Evolutionary conservation across 352 stramenopile species (phyloP), one percentile per base, ranked within the genome.

Genomic region (Stramenopiles sp.): DNA sequence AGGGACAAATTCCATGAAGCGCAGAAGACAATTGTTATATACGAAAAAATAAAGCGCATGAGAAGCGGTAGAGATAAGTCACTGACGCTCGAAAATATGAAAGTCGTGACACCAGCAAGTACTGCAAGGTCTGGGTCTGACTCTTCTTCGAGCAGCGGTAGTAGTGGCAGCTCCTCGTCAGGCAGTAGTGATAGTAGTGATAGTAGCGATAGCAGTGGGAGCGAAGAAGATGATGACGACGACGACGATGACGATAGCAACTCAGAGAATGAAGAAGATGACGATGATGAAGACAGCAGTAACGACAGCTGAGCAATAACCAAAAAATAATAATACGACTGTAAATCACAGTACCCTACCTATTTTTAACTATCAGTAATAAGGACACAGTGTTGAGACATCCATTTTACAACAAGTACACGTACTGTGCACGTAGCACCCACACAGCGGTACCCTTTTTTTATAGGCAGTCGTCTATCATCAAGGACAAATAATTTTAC

Each of bases 171-270:
- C 25, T 12, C 12, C 12, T 53, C 43, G 12, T 18, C 12, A 18
- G 25, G 43, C 25, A 53, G 12, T 53, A 25, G 25, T 25, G 12
- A 12, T 25, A 25, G 25, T 53, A 25, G 12, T 53, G 25, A 12
- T 18, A 53, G 43, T 53, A 25, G 25, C 25, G 43, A 53, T 18
- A 53, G 43, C 43, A 53, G 25, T 25, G 25, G 43, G 12, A 25
- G 25, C 25, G 32, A 33, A 6, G 69, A 33, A 3, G 25, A 76
- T 6, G 69, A 82, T 34, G 80, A 79, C 36, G 32, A 80, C 1
- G 76, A 82, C 4, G 48, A 63, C 12, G 81, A 82, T 43, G 79
- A 82, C 74, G 32, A 80, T 4, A 83, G 83, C 43, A n/a, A n/a
- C 12, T 53, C 43, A 53, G 43, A 53, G 25, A 25, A 53, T 25